Evolutionary conservation across 2,329 filamentous ascomycete species (phyloP), one percentile per base, ranked within the genome.

Genomic region (Zopfia rhizophila): DNA sequence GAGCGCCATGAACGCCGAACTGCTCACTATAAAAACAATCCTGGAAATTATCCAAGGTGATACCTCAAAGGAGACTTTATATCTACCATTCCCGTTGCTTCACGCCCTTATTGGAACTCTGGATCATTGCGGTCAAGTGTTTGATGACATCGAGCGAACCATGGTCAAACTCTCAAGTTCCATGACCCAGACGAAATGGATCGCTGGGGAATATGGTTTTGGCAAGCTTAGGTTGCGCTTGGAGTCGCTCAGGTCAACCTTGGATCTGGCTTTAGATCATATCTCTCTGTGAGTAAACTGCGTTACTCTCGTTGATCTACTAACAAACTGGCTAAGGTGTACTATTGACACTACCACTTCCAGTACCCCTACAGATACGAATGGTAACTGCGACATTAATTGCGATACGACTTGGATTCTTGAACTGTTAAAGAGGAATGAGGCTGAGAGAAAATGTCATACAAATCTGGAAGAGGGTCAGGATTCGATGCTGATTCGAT

Each of bases 41-140:
- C 53, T 69, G 13, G 62, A 65, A 37, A 59, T 69, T 44, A 56
- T 61, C 8, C 64, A 66, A 37, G 64, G 68, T 42, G 66, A 69
- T 40, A 66, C 68, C 38, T 58, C 64, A 4, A 38, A n/a, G n/a
- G n/a, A n/a, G n/a, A n/a, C n/a, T n/a, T n/a, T n/a, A n/a, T n/a
- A n/a, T n/a, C 23, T 68, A 17, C 64, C 63, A 1, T n/a, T 38
- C 1, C 51, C 58, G 7, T 50, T 68, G 13, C 17, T 66, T 19
- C 59, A 66, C 29, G 59, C 66, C 10, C 40, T 61, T 3, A 58
- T 58, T n/a, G 57, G 61, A n/a, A 54, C 67, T 10, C 33, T 69
- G 5, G 63, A 66, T 23, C 66, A 58, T 24, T 66, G 66, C 23
- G 60, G 58, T 19, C 39, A 55, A 14, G 58, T 59, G 17, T 62